Evolutionary conservation across 495 filamentous ascomycete species (phyloP).

Genomic region (Staphylotrichum longicolle): DNA sequence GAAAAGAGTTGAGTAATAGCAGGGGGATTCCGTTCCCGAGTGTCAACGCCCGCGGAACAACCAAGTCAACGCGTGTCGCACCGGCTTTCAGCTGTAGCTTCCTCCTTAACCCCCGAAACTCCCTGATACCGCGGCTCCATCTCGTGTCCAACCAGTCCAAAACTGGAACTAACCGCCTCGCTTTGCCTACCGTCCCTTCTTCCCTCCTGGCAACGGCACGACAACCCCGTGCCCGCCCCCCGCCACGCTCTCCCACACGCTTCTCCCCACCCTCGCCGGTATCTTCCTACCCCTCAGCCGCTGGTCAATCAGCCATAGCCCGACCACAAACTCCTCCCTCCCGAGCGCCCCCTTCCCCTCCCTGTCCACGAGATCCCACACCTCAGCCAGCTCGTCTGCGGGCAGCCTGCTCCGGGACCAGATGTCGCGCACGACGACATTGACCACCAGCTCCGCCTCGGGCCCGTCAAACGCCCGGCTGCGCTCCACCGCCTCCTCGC

Average conservation of each 20-base stretch:
- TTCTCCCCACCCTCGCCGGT: constrained; percentile 71
- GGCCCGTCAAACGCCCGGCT: constrained; percentile 21
- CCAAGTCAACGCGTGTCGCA: too few relatives aligned
- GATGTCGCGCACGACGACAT: constrained; percentile 79
- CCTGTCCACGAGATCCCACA: constrained; percentile 83
- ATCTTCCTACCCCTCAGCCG: constrained; percentile 83
- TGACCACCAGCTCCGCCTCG: constrained; percentile 61
- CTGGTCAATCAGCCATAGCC: constrained; percentile 94
- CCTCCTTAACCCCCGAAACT: too few relatives aligned
- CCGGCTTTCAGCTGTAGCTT: too few relatives aligned
- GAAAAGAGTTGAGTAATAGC: too few relatives aligned
- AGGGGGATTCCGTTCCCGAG: too few relatives aligned
- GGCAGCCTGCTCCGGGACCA: constrained; percentile 77
- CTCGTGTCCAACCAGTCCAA: too few relatives aligned
- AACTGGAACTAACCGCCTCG: too few relatives aligned
- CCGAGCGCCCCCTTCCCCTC: constrained; percentile 57
- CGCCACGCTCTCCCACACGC: constrained; percentile 83
- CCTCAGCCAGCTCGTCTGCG: constrained; percentile 64
- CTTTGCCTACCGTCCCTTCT: background rate
- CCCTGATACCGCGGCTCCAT: too few relatives aligned
- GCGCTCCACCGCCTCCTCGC: constrained; percentile 9
- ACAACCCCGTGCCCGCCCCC: constrained; percentile 45
- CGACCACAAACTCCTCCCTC: constrained; percentile 87
- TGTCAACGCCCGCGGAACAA: too few relatives aligned
- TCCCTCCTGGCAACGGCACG: constrained; percentile 19